Evolutionary conservation across 306 rosid species (phyloP).

Genomic region (Acmispon strigosus): DNA sequence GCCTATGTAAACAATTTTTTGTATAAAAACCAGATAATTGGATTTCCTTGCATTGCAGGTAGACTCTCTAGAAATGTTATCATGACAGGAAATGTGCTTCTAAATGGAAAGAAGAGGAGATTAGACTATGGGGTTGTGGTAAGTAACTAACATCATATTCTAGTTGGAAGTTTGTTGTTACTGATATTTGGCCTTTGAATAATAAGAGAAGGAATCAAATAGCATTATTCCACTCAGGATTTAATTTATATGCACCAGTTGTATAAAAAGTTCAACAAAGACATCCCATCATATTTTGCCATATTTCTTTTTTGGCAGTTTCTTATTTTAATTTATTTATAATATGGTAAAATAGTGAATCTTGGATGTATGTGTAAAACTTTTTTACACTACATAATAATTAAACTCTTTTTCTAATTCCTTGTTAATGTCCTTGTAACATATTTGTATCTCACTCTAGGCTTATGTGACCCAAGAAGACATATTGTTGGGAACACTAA

Average conservation of each 20-base stretch:
- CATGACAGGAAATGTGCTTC: conserved; percentile 75
- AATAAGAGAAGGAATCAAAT: not conserved
- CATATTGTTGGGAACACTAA: conserved; percentile 69
- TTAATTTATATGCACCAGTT: no score
- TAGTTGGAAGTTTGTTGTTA: not conserved
- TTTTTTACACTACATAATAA: no score
- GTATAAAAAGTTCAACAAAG: no score
- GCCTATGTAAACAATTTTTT: no score
- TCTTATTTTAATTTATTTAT: no score
- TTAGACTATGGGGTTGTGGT: conserved; percentile 65
- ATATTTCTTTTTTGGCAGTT: no score
- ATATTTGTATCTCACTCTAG: conserved; percentile 20
- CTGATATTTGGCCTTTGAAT: not conserved
- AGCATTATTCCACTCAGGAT: not conserved
- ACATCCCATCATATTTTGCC: no score
- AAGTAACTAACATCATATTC: conserved; percentile 25
- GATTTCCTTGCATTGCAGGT: conserved; percentile 51
- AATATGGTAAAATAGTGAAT: no score
- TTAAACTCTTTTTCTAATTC: not conserved
- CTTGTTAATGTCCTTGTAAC: not conserved
- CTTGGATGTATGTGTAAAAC: no score
- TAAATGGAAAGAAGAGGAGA: conserved; percentile 67
- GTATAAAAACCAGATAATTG: not conserved
- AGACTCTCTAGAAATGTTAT: conserved; percentile 68
- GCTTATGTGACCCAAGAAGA: conserved; percentile 96